Evolutionary conservation across 768 basidiomycete genomes (phyloP).

Genomic region (Pleurotus tuber-regium): DNA sequence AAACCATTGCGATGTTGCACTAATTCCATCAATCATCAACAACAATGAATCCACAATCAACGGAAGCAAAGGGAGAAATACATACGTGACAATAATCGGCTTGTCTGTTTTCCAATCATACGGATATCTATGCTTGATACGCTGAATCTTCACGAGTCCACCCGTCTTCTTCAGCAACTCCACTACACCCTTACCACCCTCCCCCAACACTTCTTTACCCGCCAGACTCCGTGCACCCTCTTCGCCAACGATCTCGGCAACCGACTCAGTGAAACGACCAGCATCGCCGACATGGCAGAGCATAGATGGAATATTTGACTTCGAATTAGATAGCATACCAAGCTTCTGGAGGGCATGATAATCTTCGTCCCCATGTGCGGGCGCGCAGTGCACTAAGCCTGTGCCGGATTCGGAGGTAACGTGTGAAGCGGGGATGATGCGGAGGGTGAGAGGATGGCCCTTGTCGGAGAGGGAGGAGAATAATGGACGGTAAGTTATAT

Average conservation of each 20-base stretch:
- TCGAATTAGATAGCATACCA: slow-evolving; percentile 38
- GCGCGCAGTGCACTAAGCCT: slow-evolving; percentile 93
- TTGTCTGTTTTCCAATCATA: slow-evolving; percentile 96
- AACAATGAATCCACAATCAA: no score
- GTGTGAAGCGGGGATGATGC: slow-evolving; percentile 66
- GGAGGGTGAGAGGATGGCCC: slow-evolving; percentile 27
- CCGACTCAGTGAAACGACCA: slow-evolving; percentile 65
- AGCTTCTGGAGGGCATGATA: slow-evolving; percentile 71
- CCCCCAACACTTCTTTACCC: slow-evolving; percentile 72
- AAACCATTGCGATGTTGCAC: slow-evolving; percentile 97
- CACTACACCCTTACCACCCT: slow-evolving; percentile 68
- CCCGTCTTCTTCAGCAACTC: slow-evolving; percentile 53
- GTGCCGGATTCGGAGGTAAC: slow-evolving; percentile 90
- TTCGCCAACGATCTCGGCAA: slow-evolving; percentile 58
- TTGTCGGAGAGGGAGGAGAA: slow-evolving; percentile 49
- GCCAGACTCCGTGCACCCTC: slow-evolving; percentile 43
- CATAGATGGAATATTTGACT: slow-evolving; percentile 49
- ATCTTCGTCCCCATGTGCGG: slow-evolving; percentile 93
- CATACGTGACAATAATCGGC: slow-evolving; percentile 88
- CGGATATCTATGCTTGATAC: slow-evolving; percentile 85
- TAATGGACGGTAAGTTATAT: slow-evolving; percentile 55
- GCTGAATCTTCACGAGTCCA: slow-evolving; percentile 63
- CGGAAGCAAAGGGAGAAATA: background rate
- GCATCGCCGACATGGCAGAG: slow-evolving; percentile 84
- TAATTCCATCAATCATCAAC: no score